These are phyloP conservation scores for Leccinum disarticulatum DNA, from an alignment of 768 basidiomycete species.

Conservation along the genomic window DNA sequence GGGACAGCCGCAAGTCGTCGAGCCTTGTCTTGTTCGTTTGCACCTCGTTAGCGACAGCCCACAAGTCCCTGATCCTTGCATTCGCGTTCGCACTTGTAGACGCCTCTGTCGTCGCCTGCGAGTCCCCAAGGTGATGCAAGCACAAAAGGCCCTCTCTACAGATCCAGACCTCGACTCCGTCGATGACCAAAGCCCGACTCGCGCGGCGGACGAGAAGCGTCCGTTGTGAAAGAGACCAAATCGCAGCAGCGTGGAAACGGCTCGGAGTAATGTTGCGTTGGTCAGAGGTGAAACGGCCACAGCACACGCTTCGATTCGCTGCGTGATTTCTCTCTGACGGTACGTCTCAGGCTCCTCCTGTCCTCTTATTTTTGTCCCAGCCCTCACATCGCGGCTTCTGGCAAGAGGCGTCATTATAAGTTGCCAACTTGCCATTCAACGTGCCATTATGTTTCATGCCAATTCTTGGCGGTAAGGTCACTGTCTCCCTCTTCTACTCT, in stretches of 20 bases:
- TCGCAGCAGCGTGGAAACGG: slow-evolving; percentile 59
- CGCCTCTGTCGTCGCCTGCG: slow-evolving; percentile 63
- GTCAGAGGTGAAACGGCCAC: slow-evolving; percentile 66
- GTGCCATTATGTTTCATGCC: slow-evolving; percentile 65
- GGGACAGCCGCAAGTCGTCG: slow-evolving; percentile 67
- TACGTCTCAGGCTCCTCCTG: slow-evolving; percentile 31
- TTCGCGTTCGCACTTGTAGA: slow-evolving; percentile 77
- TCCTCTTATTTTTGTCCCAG: not conserved
- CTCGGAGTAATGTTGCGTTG: slow-evolving; percentile 5
- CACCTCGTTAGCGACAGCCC: slow-evolving; percentile 48
- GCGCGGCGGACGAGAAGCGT: not conserved
- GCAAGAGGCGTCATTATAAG: too few relatives aligned
- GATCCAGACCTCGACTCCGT: slow-evolving; percentile 25
- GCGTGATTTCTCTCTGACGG: slow-evolving; percentile 97
- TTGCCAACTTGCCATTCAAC: too few relatives aligned
- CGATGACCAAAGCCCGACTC: slow-evolving; percentile 15
- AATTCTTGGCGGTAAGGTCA: slow-evolving; percentile 17
- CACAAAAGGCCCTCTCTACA: slow-evolving; percentile 25
- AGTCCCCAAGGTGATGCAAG: slow-evolving; percentile 56
- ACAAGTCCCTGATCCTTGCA: slow-evolving; percentile 66
- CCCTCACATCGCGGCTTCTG: not conserved
- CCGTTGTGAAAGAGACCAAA: slow-evolving; percentile 41
- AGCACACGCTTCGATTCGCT: slow-evolving; percentile 84
- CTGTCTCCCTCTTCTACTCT: too few relatives aligned
- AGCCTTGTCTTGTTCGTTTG: not conserved